A percentile compares a stretch with the other conserved stretches of the same genome.
These are phyloP conservation scores for Ganoderma sinense DNA, from an alignment of 1,284 basidiomycete species.

Conservation along the genomic window DNA sequence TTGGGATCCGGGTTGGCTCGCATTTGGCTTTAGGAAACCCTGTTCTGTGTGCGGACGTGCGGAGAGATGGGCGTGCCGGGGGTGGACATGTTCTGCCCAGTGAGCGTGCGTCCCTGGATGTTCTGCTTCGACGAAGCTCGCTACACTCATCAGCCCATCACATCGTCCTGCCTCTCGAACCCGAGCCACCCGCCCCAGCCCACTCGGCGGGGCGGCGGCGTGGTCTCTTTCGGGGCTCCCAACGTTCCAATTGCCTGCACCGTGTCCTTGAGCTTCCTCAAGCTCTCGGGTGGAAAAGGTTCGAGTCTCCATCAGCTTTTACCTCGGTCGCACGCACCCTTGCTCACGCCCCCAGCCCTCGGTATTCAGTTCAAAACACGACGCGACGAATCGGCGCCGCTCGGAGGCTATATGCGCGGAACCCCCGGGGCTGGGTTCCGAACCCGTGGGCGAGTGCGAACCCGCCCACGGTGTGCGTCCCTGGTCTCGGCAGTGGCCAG, in stretches of 20 bases:
- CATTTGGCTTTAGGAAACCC: constrained; percentile 5
- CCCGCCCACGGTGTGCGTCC: background rate
- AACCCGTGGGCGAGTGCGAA: background rate
- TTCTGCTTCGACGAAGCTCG: constrained; percentile 7
- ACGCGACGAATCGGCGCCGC: background rate
- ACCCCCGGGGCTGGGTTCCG: background rate
- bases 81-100: constrained; percentile 18
- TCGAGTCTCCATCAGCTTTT: background rate
- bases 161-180: constrained; percentile 3
- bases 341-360: background rate
- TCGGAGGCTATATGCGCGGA: background rate
- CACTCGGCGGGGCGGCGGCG: constrained; percentile 1
- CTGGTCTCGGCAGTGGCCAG: background rate
- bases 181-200: background rate
- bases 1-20: background rate
- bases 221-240: background rate
- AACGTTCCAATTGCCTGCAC: background rate
- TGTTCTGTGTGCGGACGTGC: background rate
- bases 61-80: constrained; percentile 18
- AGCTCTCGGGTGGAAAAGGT: constrained; percentile 2
- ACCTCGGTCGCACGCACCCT: background rate
- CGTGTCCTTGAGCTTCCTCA: constrained; percentile 4
- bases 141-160: background rate
- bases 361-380: background rate
- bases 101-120: constrained; percentile 9